Percentiles rank a stretch among this genome's conserved stretches.
Conservation (phyloP, 495 filamentous ascomycete species). For the Aspergillus egyptiacus region DNA sequence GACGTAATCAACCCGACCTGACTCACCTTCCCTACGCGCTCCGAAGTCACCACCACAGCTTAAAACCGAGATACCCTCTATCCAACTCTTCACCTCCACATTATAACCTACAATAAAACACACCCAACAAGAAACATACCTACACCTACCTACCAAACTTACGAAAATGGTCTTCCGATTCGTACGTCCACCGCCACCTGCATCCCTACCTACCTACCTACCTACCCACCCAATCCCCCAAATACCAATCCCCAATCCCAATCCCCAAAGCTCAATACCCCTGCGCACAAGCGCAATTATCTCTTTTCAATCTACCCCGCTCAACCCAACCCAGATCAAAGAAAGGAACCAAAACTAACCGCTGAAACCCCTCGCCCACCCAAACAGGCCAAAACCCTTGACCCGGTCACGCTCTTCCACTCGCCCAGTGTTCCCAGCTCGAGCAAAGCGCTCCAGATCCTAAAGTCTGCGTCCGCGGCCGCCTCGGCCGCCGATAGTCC, state of each 20-base stretch:
- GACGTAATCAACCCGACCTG: conserved; percentile 16
- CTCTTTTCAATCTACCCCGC: no score
- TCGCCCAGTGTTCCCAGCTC: conserved; percentile 61
- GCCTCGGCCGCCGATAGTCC: conserved; percentile 35
- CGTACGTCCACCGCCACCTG: conserved; percentile 23
- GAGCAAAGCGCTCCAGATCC: conserved; percentile 57
- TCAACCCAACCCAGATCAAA: no score
- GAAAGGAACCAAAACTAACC: no score
- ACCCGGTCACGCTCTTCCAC: conserved; percentile 96
- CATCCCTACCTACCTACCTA: background rate
- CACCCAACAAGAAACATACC: no score
- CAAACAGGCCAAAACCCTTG: conserved; percentile 67
- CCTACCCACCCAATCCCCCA: background rate
- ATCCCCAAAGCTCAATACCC: conserved; percentile 1
- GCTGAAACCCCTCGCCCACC: background rate
- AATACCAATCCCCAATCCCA: background rate
- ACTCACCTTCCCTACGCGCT: background rate
- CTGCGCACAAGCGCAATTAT: no score
- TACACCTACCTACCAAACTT: background rate
- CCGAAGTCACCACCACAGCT: background rate
- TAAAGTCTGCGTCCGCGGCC: conserved; percentile 67
- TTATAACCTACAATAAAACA: no score
- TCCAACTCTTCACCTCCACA: no score
- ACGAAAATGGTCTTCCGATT: conserved; percentile 40
- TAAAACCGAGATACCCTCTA: background rate